Conservation (phyloP, 352 stramenopile species). For the Plasmopara muralis region DNA sequence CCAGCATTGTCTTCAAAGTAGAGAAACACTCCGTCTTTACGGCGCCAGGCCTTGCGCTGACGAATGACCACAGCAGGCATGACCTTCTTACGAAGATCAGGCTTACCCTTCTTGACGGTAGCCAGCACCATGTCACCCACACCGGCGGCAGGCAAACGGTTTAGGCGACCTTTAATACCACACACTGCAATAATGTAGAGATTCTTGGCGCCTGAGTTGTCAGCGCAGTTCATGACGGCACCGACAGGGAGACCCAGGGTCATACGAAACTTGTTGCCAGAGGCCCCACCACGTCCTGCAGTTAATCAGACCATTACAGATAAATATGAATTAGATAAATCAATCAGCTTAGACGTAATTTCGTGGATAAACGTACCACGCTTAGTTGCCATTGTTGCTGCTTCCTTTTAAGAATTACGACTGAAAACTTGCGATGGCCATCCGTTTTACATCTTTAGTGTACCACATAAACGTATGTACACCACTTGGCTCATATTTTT, state of each 20-base stretch:
- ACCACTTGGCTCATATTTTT: not conserved
- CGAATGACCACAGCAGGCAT: slow-evolving; percentile 99
- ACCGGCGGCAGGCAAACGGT: slow-evolving; percentile 97
- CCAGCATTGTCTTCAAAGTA: slow-evolving; percentile 99
- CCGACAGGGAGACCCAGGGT: slow-evolving; percentile 97
- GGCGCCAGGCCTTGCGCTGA: slow-evolving; percentile 98
- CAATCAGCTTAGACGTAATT: not conserved
- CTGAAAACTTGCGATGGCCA: slow-evolving; percentile 35
- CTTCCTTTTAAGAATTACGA: slow-evolving; percentile 83
- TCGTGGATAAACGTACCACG: slow-evolving; percentile 43
- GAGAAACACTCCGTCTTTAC: slow-evolving; percentile 99
- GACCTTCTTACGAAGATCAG: slow-evolving; percentile 99
- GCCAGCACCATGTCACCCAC: slow-evolving; percentile 99
- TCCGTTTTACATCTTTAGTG: slow-evolving; percentile 13
- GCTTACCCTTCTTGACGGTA: slow-evolving; percentile 99
- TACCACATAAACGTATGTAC: not conserved
- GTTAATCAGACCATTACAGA: slow-evolving; percentile 1
- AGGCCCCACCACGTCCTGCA: slow-evolving; percentile 92
- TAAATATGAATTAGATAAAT: not conserved
- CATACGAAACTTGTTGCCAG: slow-evolving; percentile 99
- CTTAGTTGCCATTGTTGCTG: slow-evolving; percentile 77
- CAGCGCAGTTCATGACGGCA: slow-evolving; percentile 99
- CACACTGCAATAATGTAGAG: slow-evolving; percentile 99
- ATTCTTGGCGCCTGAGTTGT: slow-evolving; percentile 99
- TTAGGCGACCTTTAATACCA: slow-evolving; percentile 98